Conservation (phyloP, 192 early-diverging fungal genomes). For the Mortierella alpina region DNA sequence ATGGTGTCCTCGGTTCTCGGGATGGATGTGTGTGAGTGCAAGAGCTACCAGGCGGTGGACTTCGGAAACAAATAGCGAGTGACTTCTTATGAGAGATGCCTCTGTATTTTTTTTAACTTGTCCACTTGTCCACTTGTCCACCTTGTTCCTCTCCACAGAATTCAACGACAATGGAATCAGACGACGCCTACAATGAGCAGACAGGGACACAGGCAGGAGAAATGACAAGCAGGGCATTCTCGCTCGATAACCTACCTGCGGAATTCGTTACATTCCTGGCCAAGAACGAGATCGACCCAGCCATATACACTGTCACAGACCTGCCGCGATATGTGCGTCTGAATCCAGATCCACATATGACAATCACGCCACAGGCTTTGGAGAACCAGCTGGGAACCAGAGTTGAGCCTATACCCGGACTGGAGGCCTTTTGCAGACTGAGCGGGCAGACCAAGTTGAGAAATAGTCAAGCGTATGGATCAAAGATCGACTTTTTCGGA, state of each 20-base stretch:
- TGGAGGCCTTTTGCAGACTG: conserved; percentile 71
- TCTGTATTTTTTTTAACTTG: no score
- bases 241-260: conserved; percentile 62
- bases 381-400: conserved; percentile 59
- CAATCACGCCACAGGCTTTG: conserved; percentile 56
- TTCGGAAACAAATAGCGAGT: no score
- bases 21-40: background rate
- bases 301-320: conserved; percentile 67
- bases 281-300: conserved; percentile 75
- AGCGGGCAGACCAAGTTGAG: conserved; percentile 57
- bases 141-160: no score
- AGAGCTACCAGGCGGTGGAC: background rate
- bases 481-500: background rate
- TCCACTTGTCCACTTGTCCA: no score
- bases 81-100: no score
- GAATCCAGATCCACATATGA: conserved; percentile 53
- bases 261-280: conserved; percentile 76
- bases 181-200: conserved; percentile 5
- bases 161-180: conserved; percentile 10
- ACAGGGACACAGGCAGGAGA: background rate
- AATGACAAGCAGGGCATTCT: conserved; percentile 13
- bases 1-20: conserved; percentile 8
- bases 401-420: conserved; percentile 58
- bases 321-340: conserved; percentile 85
- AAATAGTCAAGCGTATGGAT: conserved; percentile 61